A percentile compares a stretch with the other conserved stretches of the same genome.
phyloP scores from a whole-genome alignment of 2,329 filamentous ascomycete genomes.

The Fusarium redolens region DNA sequence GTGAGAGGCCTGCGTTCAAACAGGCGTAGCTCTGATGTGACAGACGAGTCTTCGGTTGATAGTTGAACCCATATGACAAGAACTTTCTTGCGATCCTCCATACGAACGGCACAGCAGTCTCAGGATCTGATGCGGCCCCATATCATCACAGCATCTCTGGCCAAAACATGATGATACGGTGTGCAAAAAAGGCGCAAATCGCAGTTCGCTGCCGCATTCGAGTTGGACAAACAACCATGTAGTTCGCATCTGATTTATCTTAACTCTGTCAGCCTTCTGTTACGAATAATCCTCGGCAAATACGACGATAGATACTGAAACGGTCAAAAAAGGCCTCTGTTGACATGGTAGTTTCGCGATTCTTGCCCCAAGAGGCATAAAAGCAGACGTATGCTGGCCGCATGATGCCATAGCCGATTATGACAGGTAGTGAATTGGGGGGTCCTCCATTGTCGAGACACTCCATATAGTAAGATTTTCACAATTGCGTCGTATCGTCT shows the following conservation, averaged over 20 bases:
- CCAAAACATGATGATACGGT: not conserved
- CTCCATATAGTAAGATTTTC: conserved; percentile 15
- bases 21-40: not conserved
- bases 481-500: conserved; percentile 22
- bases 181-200: not conserved
- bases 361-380: conserved; percentile 26
- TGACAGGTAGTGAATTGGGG: conserved; percentile 26
- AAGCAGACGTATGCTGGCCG: not conserved
- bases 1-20: conserved; percentile 2
- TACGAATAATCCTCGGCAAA: conserved; percentile 2
- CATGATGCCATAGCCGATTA: conserved; percentile 10
- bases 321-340: conserved; percentile 2
- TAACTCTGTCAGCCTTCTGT: conserved; percentile 10
- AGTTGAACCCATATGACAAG: conserved; percentile 18
- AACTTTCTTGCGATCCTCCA: conserved; percentile 33
- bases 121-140: conserved; percentile 11
- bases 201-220: not conserved
- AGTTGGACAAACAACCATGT: not conserved
- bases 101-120: conserved; percentile 5
- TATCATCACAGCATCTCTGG: not conserved
- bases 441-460: conserved; percentile 16
- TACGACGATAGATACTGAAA: conserved; percentile 1
- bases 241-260: conserved; percentile 1
- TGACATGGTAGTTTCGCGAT: conserved; percentile 10
- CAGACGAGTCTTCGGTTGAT: conserved; percentile 6